These are phyloP conservation scores for Aspergillus leporis DNA, from an alignment of 495 filamentous ascomycete species.

Conservation along the genomic window DNA sequence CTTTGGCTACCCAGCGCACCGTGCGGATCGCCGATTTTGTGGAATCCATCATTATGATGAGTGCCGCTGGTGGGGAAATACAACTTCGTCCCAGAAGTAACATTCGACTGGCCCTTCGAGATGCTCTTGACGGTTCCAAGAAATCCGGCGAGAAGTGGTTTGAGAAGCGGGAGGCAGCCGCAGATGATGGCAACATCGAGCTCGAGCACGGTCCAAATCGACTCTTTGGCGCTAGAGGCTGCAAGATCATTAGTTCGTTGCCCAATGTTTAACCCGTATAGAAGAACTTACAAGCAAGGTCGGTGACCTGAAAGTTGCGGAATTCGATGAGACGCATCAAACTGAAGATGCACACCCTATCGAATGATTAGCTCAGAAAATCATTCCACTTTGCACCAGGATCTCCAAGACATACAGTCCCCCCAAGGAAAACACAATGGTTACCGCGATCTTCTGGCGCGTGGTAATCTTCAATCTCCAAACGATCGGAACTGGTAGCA, in stretches of 20 bases:
- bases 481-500: constrained; percentile 36
- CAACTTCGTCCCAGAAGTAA: constrained; percentile 13
- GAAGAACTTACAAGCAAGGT: constrained; percentile 20
- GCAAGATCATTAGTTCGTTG: background rate
- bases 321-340: constrained; percentile 25
- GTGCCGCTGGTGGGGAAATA: constrained; percentile 11
- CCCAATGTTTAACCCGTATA: background rate
- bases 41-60: constrained; percentile 13
- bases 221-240: constrained; percentile 35
- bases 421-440: constrained; percentile 25
- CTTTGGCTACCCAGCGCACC: background rate
- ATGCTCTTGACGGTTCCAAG: constrained; percentile 14
- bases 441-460: constrained; percentile 29
- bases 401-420: constrained; percentile 17
- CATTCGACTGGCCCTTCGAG: constrained; percentile 13
- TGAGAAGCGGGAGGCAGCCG: constrained; percentile 42
- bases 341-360: constrained; percentile 29
- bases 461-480: constrained; percentile 21
- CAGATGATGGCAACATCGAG: constrained; percentile 47
- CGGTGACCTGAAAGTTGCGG: constrained; percentile 18
- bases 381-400: background rate
- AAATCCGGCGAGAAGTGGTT: constrained; percentile 16
- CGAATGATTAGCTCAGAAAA: background rate
- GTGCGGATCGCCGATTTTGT: constrained; percentile 7
- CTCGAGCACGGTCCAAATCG: constrained; percentile 49